phyloP scores from a whole-genome alignment of 305 asterid genomes.

The Solanum hybrid region DNA sequence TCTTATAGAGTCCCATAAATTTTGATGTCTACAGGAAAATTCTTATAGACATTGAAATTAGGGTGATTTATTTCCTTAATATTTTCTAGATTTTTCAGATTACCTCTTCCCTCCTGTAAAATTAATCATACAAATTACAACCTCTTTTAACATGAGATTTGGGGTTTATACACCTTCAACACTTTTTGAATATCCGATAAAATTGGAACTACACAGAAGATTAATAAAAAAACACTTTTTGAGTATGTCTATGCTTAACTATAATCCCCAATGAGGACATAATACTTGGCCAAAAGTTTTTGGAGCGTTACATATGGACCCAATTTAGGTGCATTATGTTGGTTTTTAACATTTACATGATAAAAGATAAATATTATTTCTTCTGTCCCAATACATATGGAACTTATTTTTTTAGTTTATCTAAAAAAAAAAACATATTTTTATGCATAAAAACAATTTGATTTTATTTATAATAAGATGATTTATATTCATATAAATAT shows the following conservation, averaged over 20 bases:
- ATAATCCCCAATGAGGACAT: not conserved
- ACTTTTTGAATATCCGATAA: too few relatives aligned
- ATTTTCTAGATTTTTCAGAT: not conserved
- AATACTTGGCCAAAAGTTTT: not conserved
- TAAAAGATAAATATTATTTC: too few relatives aligned
- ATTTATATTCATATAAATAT: not conserved
- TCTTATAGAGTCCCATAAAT: too few relatives aligned
- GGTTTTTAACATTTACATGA: not conserved
- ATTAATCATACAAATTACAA: not conserved
- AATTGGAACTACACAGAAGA: not conserved
- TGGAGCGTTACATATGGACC: not conserved
- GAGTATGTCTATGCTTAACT: not conserved
- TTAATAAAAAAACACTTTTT: not conserved
- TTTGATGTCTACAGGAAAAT: not conserved
- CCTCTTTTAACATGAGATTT: not conserved
- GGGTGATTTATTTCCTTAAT: not conserved
- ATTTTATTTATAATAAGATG: not conserved
- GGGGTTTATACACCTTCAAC: not conserved
- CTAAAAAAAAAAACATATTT: not conserved
- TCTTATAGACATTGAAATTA: not conserved
- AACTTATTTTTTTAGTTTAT: too few relatives aligned
- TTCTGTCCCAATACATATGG: not conserved
- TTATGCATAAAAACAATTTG: not conserved
- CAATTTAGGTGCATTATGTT: not conserved
- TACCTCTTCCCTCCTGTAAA: not conserved